Base-by-base conservation (phyloP, 306 rosid species). In the Alnus glutinosa region DNA sequence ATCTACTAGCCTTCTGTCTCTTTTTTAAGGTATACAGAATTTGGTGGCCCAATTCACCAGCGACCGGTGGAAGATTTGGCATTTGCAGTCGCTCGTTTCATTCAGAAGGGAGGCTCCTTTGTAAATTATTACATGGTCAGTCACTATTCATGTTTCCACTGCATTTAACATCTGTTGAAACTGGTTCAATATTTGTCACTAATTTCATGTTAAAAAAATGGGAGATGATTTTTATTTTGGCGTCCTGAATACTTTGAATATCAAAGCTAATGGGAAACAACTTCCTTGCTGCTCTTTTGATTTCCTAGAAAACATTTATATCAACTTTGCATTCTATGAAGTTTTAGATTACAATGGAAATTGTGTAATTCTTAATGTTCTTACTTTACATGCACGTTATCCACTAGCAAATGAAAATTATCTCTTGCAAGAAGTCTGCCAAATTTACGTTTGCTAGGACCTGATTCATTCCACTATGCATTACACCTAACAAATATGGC, bases 41-140 rank as follows among this genome's bases (percentile, higher is more conserved):
- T 93, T 86, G 96, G 99, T 18, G 93, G 93, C 71, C 81, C 99
- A 50, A 71, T 85, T 79, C 86, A 83, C 70, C 89, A 89, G 71
- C 76, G 99, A 71, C 99, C 99, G 4, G 99, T 93, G 71, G 62
- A 93, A 89, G 99, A 95, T 90, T 85, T 95, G 78, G 99, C 98
- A 5, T 91, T 95, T 76, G 96, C 89, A 66, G 97, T 95, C 77
- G 91, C 98, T 83, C 94, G 99, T 48, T 95, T 95, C 88, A 78
- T 95, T 51, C 96, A 86, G 63, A 86, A 75, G 82, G 99, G 99
- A 58, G 99, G 99, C 75, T 90, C 99, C 30, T 86, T 19, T 69
- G 57, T 91, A 4, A 95, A 95, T 79, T 95, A 95, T 80, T 95
- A 95, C 88, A 95, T 95, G 99, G 99, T 95, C 30, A n/a, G 72